These are phyloP conservation scores for Candida ipomoeae DNA, from an alignment of 805 yeast species.

Conservation along the genomic window DNA sequence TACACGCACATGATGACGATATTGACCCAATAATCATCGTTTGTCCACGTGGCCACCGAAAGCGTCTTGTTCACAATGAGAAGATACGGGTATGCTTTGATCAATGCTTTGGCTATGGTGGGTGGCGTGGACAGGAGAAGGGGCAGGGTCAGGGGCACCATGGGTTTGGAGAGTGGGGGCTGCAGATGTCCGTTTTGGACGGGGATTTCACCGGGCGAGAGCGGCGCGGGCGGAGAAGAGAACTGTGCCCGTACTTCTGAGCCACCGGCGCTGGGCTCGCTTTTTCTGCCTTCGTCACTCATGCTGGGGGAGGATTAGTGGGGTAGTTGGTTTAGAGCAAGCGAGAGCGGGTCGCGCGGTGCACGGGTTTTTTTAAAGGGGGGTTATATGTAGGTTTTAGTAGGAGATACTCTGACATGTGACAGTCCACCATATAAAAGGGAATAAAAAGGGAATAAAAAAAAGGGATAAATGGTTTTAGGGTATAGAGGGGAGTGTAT, in stretches of 20 bases:
- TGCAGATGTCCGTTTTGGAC: neutral
- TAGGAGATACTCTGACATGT: too few species aligned
- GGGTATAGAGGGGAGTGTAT: too few species aligned
- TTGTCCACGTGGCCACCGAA: constrained; percentile 86
- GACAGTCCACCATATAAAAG: too few species aligned
- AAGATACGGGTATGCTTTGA: constrained; percentile 81
- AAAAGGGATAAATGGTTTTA: too few species aligned
- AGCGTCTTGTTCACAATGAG: constrained; percentile 65
- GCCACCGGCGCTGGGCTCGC: constrained; percentile 10
- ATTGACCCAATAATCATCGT: constrained; percentile 75
- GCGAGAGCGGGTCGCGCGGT: neutral
- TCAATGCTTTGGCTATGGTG: constrained; percentile 76
- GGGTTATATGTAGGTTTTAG: too few species aligned
- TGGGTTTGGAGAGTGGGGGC: neutral
- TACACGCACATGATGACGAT: constrained; percentile 54
- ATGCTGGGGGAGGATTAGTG: constrained; percentile 1
- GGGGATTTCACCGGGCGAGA: neutral
- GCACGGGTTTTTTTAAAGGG: neutral
- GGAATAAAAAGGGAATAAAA: too few species aligned
- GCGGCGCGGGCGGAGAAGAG: constrained; percentile 8
- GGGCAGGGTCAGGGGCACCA: constrained; percentile 63
- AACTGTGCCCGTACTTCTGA: constrained; percentile 30
- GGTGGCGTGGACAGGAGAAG: constrained; percentile 87
- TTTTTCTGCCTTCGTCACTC: constrained; percentile 14
- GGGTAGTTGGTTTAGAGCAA: constrained; percentile 2